Evolutionary conservation across 352 stramenopile species (phyloP), one percentile per base, ranked within the genome.

Genomic region (Pythium myriotylum): DNA sequence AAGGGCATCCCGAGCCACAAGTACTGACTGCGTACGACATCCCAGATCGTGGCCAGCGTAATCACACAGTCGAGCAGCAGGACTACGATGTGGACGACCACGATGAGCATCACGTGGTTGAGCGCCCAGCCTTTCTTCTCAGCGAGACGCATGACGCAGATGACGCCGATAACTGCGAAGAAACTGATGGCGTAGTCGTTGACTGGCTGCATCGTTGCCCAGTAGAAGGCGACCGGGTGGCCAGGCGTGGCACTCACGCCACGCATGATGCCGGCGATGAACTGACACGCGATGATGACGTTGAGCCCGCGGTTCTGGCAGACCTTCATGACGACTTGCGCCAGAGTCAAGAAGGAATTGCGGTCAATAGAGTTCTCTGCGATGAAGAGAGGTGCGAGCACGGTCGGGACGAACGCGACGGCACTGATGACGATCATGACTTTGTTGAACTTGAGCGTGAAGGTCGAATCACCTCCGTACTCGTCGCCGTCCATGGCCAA

Each of bases 1-100:
- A 85, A 61, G 10, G 81, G 68, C 41, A 87, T 58, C 26, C 79
- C 81, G 43, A 86, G 73, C 72, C 70, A 88, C 23, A 90, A 76
- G 66, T 68, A 87, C 49, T 87, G 78, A 27, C 55, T 83, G 20
- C 79, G 76, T 17, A 87, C 65, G 39, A 88, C 47, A 23, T 81
- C 47, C 68, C 77, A 90, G 47, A 81, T 72, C 16, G 78, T 84
- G 39, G 84, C 75, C 51, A 88, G 58, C 10, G 67, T 80, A 0
- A 65, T 54, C 7, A 61, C 59, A 22, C 58, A 72, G 57, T 88
- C 79, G n/a, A 84, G 35, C 19, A 62, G 37, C 1, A 88, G 33
- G 8, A 76, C 39, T 4, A 67, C 45, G 17, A 77, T 23, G 1
- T 65, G 79, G 16, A 49, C 56, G 4, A 60, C 40, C 32, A 82